Percentiles rank a stretch among this genome's conserved stretches.
Conservation (phyloP, 2,329 filamentous ascomycete species). For the Magnaporthiopsis incrustans region DNA sequence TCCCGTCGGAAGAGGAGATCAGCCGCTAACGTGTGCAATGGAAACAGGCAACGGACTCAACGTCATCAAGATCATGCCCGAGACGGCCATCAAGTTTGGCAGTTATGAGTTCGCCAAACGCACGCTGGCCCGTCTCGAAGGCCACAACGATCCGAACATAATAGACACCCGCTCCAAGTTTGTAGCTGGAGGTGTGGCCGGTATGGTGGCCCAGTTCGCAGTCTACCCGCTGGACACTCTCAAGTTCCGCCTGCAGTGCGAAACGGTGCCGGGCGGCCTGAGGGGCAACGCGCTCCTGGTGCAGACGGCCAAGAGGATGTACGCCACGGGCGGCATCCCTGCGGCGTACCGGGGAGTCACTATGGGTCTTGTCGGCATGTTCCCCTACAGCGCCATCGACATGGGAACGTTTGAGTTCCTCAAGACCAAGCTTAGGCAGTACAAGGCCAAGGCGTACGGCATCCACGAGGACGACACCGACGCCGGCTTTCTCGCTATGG, state of each 20-base stretch:
- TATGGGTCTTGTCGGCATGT: constrained; percentile 92
- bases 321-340: constrained; percentile 61
- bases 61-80: constrained; percentile 95
- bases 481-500: constrained; percentile 76
- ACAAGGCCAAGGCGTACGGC: constrained; percentile 59
- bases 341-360: constrained; percentile 87
- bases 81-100: constrained; percentile 97
- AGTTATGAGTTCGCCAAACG: constrained; percentile 95
- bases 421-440: constrained; percentile 64
- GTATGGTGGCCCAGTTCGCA: constrained; percentile 91
- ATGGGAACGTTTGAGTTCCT: constrained; percentile 91
- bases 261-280: constrained; percentile 78
- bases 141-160: constrained; percentile 70
- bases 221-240: constrained; percentile 91
- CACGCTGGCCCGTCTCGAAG: constrained; percentile 76
- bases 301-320: constrained; percentile 82
- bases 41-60: constrained; percentile 82
- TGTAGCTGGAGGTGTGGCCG: constrained; percentile 79
- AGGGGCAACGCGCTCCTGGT: constrained; percentile 76
- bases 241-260: constrained; percentile 82
- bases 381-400: constrained; percentile 95
- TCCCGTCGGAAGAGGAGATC: too few relatives aligned
- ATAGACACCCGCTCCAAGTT: constrained; percentile 86
- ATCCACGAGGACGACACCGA: constrained; percentile 78
- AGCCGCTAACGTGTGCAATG: not conserved